Conservation (phyloP, 441 rosid genomes). For the Dalechampia spathulata region DNA sequence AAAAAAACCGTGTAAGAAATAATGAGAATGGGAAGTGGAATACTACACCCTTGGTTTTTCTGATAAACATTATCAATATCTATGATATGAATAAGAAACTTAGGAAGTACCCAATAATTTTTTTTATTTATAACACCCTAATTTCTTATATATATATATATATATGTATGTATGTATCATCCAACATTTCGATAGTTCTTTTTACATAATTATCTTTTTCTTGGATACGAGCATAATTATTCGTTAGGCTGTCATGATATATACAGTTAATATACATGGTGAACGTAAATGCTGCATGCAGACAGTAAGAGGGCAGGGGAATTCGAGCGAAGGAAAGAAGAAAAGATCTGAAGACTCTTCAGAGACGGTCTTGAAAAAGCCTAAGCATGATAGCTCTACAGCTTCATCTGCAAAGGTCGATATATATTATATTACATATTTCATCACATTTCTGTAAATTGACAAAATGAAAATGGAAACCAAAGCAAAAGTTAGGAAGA, state of each 20-base stretch:
- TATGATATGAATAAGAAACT: too few relatives aligned
- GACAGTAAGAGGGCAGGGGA: conserved; percentile 39
- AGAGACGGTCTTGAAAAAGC: conserved; percentile 40
- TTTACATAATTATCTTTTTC: not conserved
- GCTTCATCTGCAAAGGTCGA: conserved; percentile 60
- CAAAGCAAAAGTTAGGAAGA: not conserved
- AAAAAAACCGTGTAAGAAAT: too few relatives aligned
- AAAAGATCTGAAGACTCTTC: conserved; percentile 49
- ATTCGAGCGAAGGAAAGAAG: conserved; percentile 49
- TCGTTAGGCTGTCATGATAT: not conserved
- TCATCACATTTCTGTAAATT: not conserved
- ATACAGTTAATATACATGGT: not conserved
- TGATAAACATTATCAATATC: too few relatives aligned
- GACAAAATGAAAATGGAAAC: not conserved
- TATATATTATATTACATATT: not conserved
- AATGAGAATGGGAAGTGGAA: too few relatives aligned
- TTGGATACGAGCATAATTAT: too few relatives aligned
- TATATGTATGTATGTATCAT: not conserved
- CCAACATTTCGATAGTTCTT: too few relatives aligned
- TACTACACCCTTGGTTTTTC: too few relatives aligned
- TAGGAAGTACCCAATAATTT: too few relatives aligned
- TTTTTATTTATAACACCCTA: too few relatives aligned
- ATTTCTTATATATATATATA: too few relatives aligned
- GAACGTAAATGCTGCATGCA: conserved; percentile 16
- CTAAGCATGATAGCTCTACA: conserved; percentile 45